phyloP scores from a whole-genome alignment of 2,329 filamentous ascomycete species.

The Alternaria arborescens region DNA sequence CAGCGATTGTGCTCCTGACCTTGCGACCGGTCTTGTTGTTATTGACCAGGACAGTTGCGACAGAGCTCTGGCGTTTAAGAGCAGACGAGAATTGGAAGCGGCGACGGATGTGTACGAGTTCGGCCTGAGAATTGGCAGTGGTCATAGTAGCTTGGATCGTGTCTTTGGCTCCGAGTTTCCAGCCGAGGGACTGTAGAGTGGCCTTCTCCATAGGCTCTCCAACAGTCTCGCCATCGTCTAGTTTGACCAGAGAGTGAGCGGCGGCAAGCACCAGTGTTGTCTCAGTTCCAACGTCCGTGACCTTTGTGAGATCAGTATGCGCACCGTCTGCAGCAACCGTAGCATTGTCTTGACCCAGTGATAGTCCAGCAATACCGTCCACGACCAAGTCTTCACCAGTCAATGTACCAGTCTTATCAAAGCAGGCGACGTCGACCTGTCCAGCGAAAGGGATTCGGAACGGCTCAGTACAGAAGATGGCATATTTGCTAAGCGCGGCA shows the following conservation, averaged over 20 bases:
- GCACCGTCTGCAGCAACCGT: slow-evolving; percentile 80
- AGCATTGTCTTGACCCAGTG: slow-evolving; percentile 72
- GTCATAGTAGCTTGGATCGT: slow-evolving; percentile 75
- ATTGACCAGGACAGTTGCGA: slow-evolving; percentile 80
- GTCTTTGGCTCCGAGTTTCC: slow-evolving; percentile 91
- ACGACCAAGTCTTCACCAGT: slow-evolving; percentile 97
- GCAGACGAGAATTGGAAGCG: slow-evolving; percentile 98
- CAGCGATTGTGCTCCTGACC: slow-evolving; percentile 86
- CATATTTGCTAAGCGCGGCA: slow-evolving; percentile 90
- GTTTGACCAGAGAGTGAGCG: slow-evolving; percentile 92
- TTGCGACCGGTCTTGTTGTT: slow-evolving; percentile 78
- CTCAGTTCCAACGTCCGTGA: slow-evolving; percentile 75
- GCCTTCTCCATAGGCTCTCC: slow-evolving; percentile 99
- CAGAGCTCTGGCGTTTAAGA: slow-evolving; percentile 93
- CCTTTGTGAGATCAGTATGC: slow-evolving; percentile 78
- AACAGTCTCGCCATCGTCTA: slow-evolving; percentile 96
- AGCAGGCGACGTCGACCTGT: slow-evolving; percentile 94
- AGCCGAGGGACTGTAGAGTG: slow-evolving; percentile 86
- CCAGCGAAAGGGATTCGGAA: slow-evolving; percentile 98
- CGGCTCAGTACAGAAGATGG: slow-evolving; percentile 98
- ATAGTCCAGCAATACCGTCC: slow-evolving; percentile 92
- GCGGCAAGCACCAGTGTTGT: slow-evolving; percentile 94
- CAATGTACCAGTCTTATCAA: slow-evolving; percentile 97
- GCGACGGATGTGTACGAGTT: slow-evolving; percentile 91
- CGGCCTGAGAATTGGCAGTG: slow-evolving; percentile 61